Conservation (phyloP, 2,329 filamentous ascomycete species). For the Pezicula radicicola region DNA sequence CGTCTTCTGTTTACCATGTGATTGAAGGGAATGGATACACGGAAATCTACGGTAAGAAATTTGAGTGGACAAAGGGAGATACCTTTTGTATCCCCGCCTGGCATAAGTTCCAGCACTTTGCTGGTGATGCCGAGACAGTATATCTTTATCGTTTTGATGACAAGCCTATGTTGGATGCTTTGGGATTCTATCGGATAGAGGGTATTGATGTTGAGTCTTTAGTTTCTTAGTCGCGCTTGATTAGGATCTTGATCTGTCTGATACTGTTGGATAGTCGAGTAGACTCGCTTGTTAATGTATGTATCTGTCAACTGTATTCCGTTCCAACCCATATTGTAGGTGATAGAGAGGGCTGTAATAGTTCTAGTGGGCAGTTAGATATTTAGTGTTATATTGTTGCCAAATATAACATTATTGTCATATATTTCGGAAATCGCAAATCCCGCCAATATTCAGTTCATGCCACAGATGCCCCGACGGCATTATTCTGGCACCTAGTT, state of each 20-base stretch:
- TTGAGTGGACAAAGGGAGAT: slow-evolving; percentile 46
- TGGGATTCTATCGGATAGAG: slow-evolving; percentile 46
- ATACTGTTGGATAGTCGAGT: neutral
- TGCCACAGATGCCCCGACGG: too few species aligned
- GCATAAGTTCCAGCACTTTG: slow-evolving; percentile 46
- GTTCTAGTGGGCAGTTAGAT: too few species aligned
- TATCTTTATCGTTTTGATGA: slow-evolving; percentile 55
- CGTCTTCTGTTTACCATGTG: slow-evolving; percentile 51
- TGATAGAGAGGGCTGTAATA: too few species aligned
- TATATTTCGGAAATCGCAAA: too few species aligned
- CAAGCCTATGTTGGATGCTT: slow-evolving; percentile 47
- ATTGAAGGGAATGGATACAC: slow-evolving; percentile 42
- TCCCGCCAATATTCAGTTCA: too few species aligned
- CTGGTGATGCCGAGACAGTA: slow-evolving; percentile 30
- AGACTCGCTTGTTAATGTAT: too few species aligned
- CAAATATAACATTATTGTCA: too few species aligned
- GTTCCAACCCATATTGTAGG: too few species aligned
- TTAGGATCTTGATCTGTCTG: neutral
- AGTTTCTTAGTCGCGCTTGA: neutral
- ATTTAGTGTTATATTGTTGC: too few species aligned
- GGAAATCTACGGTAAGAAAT: slow-evolving; percentile 33
- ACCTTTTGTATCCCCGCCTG: slow-evolving; percentile 54
- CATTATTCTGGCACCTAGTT: too few species aligned
- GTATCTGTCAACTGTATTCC: too few species aligned
- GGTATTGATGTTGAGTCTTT: slow-evolving; percentile 37